Base-by-base conservation (phyloP, 805 yeast genomes). In the Candida koratica region DNA sequence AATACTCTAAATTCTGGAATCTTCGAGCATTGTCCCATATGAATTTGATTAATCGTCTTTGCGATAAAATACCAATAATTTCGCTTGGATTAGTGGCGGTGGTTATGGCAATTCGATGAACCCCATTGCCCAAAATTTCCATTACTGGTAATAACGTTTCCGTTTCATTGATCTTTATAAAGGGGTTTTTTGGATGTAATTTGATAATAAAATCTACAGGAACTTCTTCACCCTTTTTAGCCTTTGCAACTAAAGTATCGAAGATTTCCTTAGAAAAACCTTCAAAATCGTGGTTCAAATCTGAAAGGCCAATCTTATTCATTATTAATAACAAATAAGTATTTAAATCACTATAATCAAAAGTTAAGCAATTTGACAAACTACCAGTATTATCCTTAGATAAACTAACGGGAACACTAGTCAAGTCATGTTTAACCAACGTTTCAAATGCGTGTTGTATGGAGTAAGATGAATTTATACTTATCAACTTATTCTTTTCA, bases 11-110 rank as follows among this genome's bases (percentile, higher is more conserved):
- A 13, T 79, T 70, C 3, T 87, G 84, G 65, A 90, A 93, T 39
- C 84, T 65, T 43, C 96, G 73, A 19, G 95, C 94, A 56, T 93
- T 86, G 41, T 86, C 95, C 97, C 97, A 90, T 37, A 90, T 64
- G 57, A 76, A 90, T 49, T 77, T 77, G 37, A 90, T 75, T 48
- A 87, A 67, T 51, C 97, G 76, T 57, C 98, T 79, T 64, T 90
- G 98, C 0, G 96, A 86, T 30, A 93, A 67, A 9, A 90, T 77
- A 39, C 97, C 97, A 2, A 83, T 77, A 33, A 89, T 78, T 41
- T 70, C 69, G 16, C 73, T 67, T 2, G 36, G 34, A 18, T 38
- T 26, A 8, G 27, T 14, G 9, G 32, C 23, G 52, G 77, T 68
- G 15, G 82, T 72, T 38, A 89, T 84, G 8, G 97, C 96, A 14